Evolutionary conservation across 2,329 filamentous ascomycete species (phyloP), one percentile per base, ranked within the genome.

Genomic region (Beauveria rudraprayagi): DNA sequence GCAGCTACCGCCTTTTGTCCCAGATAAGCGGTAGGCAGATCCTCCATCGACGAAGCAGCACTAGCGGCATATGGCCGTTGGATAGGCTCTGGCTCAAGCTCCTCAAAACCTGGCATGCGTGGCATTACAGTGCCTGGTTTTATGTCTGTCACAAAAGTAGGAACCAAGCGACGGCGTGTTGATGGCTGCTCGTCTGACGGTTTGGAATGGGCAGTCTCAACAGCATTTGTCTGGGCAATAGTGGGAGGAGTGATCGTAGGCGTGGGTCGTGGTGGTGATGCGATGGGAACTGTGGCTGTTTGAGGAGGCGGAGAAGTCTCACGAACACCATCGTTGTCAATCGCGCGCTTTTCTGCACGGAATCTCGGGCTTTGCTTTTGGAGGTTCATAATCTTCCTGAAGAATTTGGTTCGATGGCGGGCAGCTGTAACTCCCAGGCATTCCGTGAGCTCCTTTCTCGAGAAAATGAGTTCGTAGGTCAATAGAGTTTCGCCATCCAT

Each of bases 401-500:
- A 74, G 2, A 94, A 71, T 1, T 79, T 80, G 50, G 77, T 76
- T 61, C 84, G 82, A 63, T 88, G 83, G 2, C 82, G 83, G 22
- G 85, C 72, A 4, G 80, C 77, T 44, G 72, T 80, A 60, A 92
- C 75, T 1, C 78, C 80, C 19, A 91, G 76, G 7, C 83, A 81
- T 3, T 71, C 63, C 65, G 77, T 77, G 16, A 85, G 70, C 40
- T 85, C 78, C 14, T 77, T 72, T 16, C 85, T 72, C 1, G 76
- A 73, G 44, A 76, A 75, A 24, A 81, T 72, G 11, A 87, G 77
- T 40, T 80, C 76, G 26, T 74, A 80, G 0, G 80, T 83, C 1
- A 93, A 75, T 0, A 92, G 77, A 0, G 81, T 78, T 50, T 83
- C 77, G 1, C 90, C 90, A 60, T 86, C 83, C 5, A 93, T 77